Base-by-base conservation (phyloP, 2,329 filamentous ascomycete species). In the Exophiala phaeomuriformis region DNA sequence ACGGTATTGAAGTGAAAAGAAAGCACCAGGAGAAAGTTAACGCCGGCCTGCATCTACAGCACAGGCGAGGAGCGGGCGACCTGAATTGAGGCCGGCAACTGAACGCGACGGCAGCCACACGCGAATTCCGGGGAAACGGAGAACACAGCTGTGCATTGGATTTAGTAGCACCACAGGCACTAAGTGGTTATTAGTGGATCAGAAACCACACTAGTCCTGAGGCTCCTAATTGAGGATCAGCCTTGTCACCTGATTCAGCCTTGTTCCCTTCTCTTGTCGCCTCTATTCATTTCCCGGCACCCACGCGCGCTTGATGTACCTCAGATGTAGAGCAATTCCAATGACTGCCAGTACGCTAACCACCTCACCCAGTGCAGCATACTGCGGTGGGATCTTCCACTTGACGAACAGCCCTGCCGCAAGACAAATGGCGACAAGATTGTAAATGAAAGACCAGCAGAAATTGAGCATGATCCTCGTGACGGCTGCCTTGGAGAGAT, bases 271-370 rank as follows among this genome's bases (percentile, higher is more conserved):
- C 39, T 5, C 5, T 1, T 41, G 3, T 5, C 12, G 6, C 27
- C 19, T 9, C 19, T 39, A 3, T 28, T 27, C 6, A 41, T n/a
- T 27, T 41, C 39, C 27, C 39, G 4, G 12, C 39, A 28, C 3
- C 35, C 12, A 7, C 44, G 35, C 5, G 3, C 36, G 46, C 27
- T 32, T 49, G 31, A 49, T 49, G 28, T 47, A 49, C 28, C 47
- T 10, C 33, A 55, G 39, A 28, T 41, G 52, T 7, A 55, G 28
- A n/a, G 52, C 52, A 36, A 47, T 43, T 6, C 29, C 47, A 60
- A 88, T 77, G 2, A 90, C 84, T 0, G 86, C 86, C 64, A 87
- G 53, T 0, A 90, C 82, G 62, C 86, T 89, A 0, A 88, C 83
- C 32, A 90, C 65, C 70, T 90, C 86, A 0, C 86, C 86, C 5